Percentiles rank a stretch among this genome's conserved stretches.
phyloP scores from a whole-genome alignment of 1,284 basidiomycete genomes.

The Cryptococcus hybrid region DNA sequence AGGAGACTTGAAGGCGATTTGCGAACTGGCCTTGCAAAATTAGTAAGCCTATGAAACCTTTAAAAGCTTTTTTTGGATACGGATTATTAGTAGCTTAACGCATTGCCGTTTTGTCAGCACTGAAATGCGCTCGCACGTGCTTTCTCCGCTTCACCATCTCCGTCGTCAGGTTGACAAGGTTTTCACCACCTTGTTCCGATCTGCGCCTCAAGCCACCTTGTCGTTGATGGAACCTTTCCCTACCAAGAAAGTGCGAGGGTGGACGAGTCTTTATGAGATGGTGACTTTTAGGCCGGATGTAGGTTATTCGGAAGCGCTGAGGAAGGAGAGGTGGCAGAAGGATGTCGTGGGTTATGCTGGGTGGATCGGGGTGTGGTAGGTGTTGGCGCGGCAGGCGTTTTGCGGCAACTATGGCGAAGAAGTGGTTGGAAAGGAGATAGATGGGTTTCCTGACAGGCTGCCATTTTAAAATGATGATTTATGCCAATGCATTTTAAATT shows the following conservation, averaged over 20 bases:
- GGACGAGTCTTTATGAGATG: slow-evolving; percentile 95
- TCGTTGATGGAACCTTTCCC: slow-evolving; percentile 45
- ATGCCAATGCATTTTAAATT: not conserved
- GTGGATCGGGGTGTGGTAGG: slow-evolving; percentile 8
- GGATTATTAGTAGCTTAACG: not conserved
- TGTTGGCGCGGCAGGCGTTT: slow-evolving; percentile 8
- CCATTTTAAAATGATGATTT: not conserved
- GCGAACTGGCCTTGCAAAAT: slow-evolving; percentile 88
- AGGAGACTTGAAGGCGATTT: slow-evolving; percentile 85
- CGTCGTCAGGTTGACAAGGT: slow-evolving; percentile 71
- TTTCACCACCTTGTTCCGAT: slow-evolving; percentile 62
- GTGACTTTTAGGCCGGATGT: slow-evolving; percentile 95
- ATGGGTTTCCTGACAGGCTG: not conserved
- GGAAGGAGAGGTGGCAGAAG: slow-evolving; percentile 47
- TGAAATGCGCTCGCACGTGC: slow-evolving; percentile 93
- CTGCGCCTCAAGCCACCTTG: slow-evolving; percentile 53
- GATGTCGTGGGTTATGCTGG: slow-evolving; percentile 26
- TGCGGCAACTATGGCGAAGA: slow-evolving; percentile 11
- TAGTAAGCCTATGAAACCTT: slow-evolving; percentile 63
- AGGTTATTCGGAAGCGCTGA: slow-evolving; percentile 64
- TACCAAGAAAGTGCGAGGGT: slow-evolving; percentile 61
- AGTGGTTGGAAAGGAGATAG: slow-evolving; percentile 13
- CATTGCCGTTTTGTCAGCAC: slow-evolving; percentile 50
- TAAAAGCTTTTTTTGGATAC: not conserved
- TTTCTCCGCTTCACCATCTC: slow-evolving; percentile 74